Evolutionary conservation across 305 asterid species (phyloP).

Genomic region (Fraxinus angustifolia): DNA sequence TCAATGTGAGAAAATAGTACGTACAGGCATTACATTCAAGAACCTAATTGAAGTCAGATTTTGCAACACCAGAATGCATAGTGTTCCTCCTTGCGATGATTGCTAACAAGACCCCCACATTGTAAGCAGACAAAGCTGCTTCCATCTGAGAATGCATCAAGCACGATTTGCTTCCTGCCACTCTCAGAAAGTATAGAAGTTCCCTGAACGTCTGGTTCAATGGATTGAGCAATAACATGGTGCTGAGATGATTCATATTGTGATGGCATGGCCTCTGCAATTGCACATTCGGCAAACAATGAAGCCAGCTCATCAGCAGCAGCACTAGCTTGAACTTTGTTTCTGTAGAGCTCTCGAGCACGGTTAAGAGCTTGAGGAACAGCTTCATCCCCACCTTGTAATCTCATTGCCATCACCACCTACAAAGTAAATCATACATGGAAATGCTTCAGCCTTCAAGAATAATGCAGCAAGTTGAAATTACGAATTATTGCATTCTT

Average conservation of each 20-base stretch:
- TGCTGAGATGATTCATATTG: conserved; percentile 30
- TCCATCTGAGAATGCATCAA: conserved; percentile 81
- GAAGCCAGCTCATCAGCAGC: conserved; percentile 86
- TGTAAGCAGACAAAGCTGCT: conserved; percentile 81
- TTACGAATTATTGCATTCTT: neutral
- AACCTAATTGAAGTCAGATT: conserved; percentile 29
- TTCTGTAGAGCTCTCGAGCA: conserved; percentile 62
- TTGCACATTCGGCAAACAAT: conserved; percentile 83
- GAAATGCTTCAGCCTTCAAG: neutral
- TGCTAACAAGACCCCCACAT: conserved; percentile 90
- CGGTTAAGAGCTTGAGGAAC: conserved; percentile 58
- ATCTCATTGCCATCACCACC: conserved; percentile 81
- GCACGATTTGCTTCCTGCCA: conserved; percentile 67
- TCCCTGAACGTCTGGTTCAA: conserved; percentile 48
- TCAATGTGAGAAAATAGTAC: conserved; percentile 1
- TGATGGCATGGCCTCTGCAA: conserved; percentile 73
- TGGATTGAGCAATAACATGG: conserved; percentile 26
- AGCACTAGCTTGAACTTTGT: conserved; percentile 52
- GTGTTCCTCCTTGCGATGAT: conserved; percentile 79
- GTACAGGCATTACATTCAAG: neutral
- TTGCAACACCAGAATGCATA: conserved; percentile 73
- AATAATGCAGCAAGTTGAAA: neutral
- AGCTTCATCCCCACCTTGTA: conserved; percentile 74
- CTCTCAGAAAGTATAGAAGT: conserved; percentile 70
- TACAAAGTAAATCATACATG: conserved; percentile 16